Evolutionary conservation across 2,329 filamentous ascomycete genomes (phyloP).

Genomic region (Fusarium mundagurra): DNA sequence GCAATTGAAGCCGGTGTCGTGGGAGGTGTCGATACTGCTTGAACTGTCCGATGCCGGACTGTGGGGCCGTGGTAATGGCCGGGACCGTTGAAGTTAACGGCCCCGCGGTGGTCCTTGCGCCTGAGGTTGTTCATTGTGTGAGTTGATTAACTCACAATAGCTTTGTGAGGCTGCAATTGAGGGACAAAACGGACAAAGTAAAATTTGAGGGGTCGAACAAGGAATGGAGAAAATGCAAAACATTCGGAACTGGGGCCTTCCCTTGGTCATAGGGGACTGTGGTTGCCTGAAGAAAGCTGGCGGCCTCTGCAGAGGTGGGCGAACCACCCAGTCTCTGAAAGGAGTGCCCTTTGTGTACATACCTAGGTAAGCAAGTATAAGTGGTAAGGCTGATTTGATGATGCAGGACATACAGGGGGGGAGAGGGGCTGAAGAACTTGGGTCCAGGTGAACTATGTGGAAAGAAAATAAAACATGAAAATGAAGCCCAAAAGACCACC

Average conservation of each 20-base stretch:
- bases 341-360: neutral
- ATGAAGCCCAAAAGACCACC: neutral
- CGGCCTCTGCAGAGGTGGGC: conserved; percentile 9
- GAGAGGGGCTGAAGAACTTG: neutral
- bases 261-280: conserved; percentile 3
- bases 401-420: neutral
- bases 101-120: conserved; percentile 14
- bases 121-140: conserved; percentile 14
- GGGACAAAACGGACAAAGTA: neutral
- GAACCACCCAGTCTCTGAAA: neutral
- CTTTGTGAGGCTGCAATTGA: conserved; percentile 21
- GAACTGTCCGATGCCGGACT: conserved; percentile 11
- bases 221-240: conserved; percentile 14
- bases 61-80: conserved; percentile 25
- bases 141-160: neutral
- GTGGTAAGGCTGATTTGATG: neutral
- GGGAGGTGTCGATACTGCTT: conserved; percentile 11
- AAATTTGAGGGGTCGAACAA: neutral
- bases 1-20: neutral
- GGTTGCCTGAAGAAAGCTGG: conserved; percentile 7
- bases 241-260: conserved; percentile 4
- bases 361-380: neutral
- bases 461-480: neutral
- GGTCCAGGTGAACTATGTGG: neutral
- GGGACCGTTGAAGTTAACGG: neutral